Base-by-base conservation (phyloP, 2,329 filamentous ascomycete species). In the Clarireedia homoeocarpa region DNA sequence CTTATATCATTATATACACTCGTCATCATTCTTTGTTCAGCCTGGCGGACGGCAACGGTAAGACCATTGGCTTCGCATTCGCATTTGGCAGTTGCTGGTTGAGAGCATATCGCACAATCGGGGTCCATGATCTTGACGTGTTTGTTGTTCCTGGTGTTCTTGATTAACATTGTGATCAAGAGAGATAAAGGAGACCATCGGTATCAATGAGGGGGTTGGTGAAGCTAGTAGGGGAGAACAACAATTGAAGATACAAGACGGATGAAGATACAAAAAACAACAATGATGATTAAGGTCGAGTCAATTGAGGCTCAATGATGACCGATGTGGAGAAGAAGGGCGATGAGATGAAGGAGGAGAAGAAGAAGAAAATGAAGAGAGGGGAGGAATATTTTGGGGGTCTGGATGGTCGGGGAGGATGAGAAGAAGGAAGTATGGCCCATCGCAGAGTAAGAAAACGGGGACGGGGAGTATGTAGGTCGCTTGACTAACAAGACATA, bases 1-100 rank as follows among this genome's bases (percentile, higher is more conserved):
- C 82, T 76, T 69, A 86, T 85, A 46, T 86, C 79, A 63, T 73
- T 76, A 66, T 84, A 84, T 55, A 84, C 75, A 26, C 75, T 75
- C 64, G 78, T 75, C 82, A 86, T 84, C 75, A 85, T 82, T 46
- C 77, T 75, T 51, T 75, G 71, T 69, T 87, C 84, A 56, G 83
- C 83, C 67, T 86, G 81, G 59, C 76, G 75, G 45, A 86, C 75
- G 58, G 83, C 83, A 56, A 78, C 71, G 62, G 86, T 82, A 30
- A 86, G 75, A 27, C 82, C 80, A 64, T 82, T 83, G 51, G 81
- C 80, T 73, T 87, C 84, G 67, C 84, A 87, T 62, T 84, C 81
- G 69, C 84, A 87, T 59, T 73, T 75, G 63, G 77, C 67, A 44
- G 73, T 74, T 47, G 83, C 82, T 59, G 83, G 81, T 60, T 77